Percentiles rank a stretch among this genome's conserved stretches.
Evolutionary conservation across 2,329 filamentous ascomycete species (phyloP).

Genomic region (Aspergillus sp.): DNA sequence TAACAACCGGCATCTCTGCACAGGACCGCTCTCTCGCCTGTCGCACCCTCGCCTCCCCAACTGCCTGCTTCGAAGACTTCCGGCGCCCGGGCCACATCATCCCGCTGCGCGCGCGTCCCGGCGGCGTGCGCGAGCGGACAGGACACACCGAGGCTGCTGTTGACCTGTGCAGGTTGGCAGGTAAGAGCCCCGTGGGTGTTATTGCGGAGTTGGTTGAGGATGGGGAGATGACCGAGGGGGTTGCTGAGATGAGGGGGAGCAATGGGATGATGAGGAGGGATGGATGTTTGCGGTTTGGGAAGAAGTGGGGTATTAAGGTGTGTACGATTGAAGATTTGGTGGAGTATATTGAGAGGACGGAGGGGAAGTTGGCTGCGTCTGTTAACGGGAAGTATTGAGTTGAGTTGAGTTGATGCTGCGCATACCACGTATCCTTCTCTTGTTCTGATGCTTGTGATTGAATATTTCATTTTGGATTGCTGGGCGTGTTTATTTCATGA

Average conservation of each 20-base stretch:
- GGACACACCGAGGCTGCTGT: slow-evolving; percentile 93
- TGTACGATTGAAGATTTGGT: slow-evolving; percentile 93
- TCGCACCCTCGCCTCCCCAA: slow-evolving; percentile 64
- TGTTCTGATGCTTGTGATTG: not conserved
- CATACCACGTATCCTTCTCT: slow-evolving; percentile 2
- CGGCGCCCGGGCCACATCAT: slow-evolving; percentile 84
- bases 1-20: slow-evolving; percentile 86
- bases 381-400: slow-evolving; percentile 31
- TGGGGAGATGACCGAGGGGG: slow-evolving; percentile 63
- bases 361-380: slow-evolving; percentile 41
- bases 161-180: slow-evolving; percentile 80
- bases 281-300: slow-evolving; percentile 80
- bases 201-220: slow-evolving; percentile 92
- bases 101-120: slow-evolving; percentile 69
- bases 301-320: slow-evolving; percentile 80
- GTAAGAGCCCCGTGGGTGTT: slow-evolving; percentile 66
- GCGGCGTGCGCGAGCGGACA: slow-evolving; percentile 69
- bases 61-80: slow-evolving; percentile 55
- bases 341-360: slow-evolving; percentile 66
- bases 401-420: slow-evolving; percentile 7
- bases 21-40: slow-evolving; percentile 80
- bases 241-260: slow-evolving; percentile 56
- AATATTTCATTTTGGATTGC: slow-evolving; percentile 1
- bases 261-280: slow-evolving; percentile 88
- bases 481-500: not conserved